These are phyloP conservation scores for Sphaerulina populicola DNA, from an alignment of 2,329 filamentous ascomycete species.

Conservation along the genomic window DNA sequence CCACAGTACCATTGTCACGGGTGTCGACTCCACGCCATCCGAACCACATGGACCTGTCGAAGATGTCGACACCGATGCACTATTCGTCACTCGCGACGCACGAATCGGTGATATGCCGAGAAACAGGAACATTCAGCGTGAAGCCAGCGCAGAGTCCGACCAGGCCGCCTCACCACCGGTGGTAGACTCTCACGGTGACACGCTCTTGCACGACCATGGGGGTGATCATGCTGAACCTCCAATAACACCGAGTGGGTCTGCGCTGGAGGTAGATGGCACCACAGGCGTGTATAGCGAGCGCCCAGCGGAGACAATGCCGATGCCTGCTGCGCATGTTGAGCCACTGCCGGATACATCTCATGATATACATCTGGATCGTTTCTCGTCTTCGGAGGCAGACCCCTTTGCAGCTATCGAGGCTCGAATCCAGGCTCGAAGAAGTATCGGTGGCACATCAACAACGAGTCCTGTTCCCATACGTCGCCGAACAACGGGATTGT, in stretches of 20 bases:
- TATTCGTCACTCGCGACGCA: slow-evolving; percentile 5
- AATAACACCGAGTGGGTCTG: not conserved
- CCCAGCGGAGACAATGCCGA: slow-evolving; percentile 1
- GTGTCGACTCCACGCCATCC: not conserved
- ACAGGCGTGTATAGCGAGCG: slow-evolving; percentile 6
- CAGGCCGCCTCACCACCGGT: slow-evolving; percentile 1
- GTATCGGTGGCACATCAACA: slow-evolving; percentile 26
- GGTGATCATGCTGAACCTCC: not conserved
- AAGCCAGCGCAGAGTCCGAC: not conserved
- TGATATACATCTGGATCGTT: not conserved
- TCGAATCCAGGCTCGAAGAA: slow-evolving; percentile 30
- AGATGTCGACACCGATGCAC: not conserved
- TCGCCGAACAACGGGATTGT: slow-evolving; percentile 33
- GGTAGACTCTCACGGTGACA: not conserved
- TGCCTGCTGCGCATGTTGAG: not conserved
- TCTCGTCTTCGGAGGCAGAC: slow-evolving; percentile 13
- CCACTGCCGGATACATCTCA: not conserved
- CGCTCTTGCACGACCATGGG: slow-evolving; percentile 1
- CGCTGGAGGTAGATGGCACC: slow-evolving; percentile 1
- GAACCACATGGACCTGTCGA: not conserved
- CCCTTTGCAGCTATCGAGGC: slow-evolving; percentile 31
- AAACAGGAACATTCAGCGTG: not conserved
- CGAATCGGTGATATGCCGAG: not conserved
- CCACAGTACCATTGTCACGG: not conserved
- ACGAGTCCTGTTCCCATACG: slow-evolving; percentile 32